Base-by-base conservation (phyloP, 768 basidiomycete genomes). In the Exsudoporus frostii region DNA sequence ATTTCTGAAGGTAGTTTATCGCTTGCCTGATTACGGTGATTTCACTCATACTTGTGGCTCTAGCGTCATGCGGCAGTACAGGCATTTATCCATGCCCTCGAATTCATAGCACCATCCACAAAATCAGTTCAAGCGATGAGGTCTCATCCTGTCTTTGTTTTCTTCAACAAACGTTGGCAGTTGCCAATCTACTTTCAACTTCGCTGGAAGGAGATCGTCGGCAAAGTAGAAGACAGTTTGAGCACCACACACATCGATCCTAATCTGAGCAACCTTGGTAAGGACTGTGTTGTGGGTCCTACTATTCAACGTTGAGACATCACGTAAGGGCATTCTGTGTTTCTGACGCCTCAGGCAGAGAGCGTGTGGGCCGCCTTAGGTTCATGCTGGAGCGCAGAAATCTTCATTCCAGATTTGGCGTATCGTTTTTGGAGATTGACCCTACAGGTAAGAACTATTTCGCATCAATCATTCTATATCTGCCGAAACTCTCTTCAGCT, bases 181-280 rank as follows among this genome's bases (percentile, higher is more conserved):
- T 79, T 99, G 3, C 90, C 92, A 1, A 89, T 98, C 9, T 98
- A 98, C 67, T 98, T 96, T 68, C 97, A 99, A 64, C 75, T 99
- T 55, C 81, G 96, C 40, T 96, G 95, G 92, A 97, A 97, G 71
- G 96, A 97, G 64, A 90, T 96, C 47, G 83, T 94, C 0, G 73
- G 79, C 1, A 77, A 75, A 45, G 72, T 97, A 15, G 97, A 99
- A 71, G 85, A 86, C 13, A 70, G 73, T 2, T 71, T 98, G 14
- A 65, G 70, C 17, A 62, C 64, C 19, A 69, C 73, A 22, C 70
- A 70, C 39, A 64, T 85, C 22, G 77, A 79, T 41, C 67, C 76
- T 13, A 48, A 58, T 44, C 17, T 32, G 10, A 41, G 69, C 19
- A 65, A 70, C 24, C 73, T 72, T 66, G 78, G 85, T 83, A 44